Evolutionary conservation across 2,329 filamentous ascomycete species (phyloP).

Genomic region (Neofusicoccum parvum): DNA sequence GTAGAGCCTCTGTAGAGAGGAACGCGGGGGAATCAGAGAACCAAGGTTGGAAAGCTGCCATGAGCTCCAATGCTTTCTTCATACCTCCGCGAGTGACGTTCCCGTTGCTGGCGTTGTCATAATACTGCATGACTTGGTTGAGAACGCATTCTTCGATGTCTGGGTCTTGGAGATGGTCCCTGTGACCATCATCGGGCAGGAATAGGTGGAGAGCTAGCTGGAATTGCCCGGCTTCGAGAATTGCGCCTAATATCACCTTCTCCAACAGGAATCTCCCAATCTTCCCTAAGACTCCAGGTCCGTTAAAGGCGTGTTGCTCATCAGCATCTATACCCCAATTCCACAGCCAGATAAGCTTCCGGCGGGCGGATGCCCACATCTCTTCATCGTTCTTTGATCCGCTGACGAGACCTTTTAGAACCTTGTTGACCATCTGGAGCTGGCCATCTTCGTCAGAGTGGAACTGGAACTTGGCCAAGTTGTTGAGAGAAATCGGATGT

Average conservation of each 20-base stretch:
- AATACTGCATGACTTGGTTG: conserved; percentile 66
- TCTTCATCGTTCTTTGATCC: conserved; percentile 61
- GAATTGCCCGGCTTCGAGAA: conserved; percentile 50
- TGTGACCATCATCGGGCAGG: conserved; percentile 59
- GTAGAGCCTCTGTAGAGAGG: conserved; percentile 62
- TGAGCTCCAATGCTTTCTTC: conserved; percentile 75
- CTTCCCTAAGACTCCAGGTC: conserved; percentile 58
- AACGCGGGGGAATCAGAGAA: conserved; percentile 57
- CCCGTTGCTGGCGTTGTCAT: conserved; percentile 81
- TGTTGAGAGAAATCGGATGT: conserved; percentile 43
- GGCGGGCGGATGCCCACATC: conserved; percentile 62
- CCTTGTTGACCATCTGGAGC: conserved; percentile 58
- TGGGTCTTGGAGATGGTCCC: conserved; percentile 53
- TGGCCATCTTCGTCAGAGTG: conserved; percentile 67
- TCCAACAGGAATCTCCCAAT: conserved; percentile 66
- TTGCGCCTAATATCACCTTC: conserved; percentile 68
- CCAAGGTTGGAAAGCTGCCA: conserved; percentile 64
- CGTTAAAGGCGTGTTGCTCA: conserved; percentile 37
- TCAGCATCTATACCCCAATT: conserved; percentile 64
- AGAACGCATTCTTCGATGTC: conserved; percentile 63
- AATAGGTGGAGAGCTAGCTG: conserved; percentile 58
- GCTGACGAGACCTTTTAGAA: conserved; percentile 59
- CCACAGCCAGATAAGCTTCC: conserved; percentile 72
- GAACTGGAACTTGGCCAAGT: conserved; percentile 62
- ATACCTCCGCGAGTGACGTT: conserved; percentile 75